Percentiles rank a stretch among this genome's conserved stretches.
These are phyloP conservation scores for Monosporascus sp. DNA, from an alignment of 2,329 filamentous ascomycete species.

Conservation along the genomic window DNA sequence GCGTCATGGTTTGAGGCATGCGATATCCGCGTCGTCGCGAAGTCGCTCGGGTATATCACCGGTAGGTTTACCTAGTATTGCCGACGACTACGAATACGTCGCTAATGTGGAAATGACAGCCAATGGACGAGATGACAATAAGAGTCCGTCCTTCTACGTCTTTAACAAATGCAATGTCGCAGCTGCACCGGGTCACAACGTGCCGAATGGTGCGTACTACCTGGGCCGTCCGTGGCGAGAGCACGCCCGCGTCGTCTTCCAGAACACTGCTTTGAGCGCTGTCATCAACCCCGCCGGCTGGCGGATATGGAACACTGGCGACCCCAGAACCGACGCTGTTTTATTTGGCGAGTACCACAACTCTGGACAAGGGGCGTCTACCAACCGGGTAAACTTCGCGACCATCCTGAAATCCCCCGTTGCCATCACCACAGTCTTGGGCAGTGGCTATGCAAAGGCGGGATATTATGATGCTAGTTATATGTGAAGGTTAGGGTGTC, in stretches of 20 bases:
- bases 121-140: constrained; percentile 31
- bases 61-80: constrained; percentile 22
- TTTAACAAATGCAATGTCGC: constrained; percentile 38
- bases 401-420: constrained; percentile 30
- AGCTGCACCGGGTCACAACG: constrained; percentile 30
- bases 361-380: constrained; percentile 49
- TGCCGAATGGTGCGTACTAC: constrained; percentile 35
- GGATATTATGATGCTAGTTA: constrained; percentile 17
- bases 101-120: constrained; percentile 20
- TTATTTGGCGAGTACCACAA: constrained; percentile 56
- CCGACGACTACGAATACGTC: not conserved
- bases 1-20: constrained; percentile 37
- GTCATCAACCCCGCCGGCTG: constrained; percentile 58
- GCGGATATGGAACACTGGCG: constrained; percentile 44
- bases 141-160: constrained; percentile 34
- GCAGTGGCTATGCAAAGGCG: constrained; percentile 8
- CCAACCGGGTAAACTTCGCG: constrained; percentile 42
- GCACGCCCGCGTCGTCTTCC: constrained; percentile 42
- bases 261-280: constrained; percentile 41
- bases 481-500: not conserved
- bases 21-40: constrained; percentile 32
- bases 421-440: constrained; percentile 23
- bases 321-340: constrained; percentile 45
- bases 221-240: constrained; percentile 44
- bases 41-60: constrained; percentile 33